Evolutionary conservation across 202 grass and related monocot species (phyloP).

Genomic region (Sporobolus alterniflorus): DNA sequence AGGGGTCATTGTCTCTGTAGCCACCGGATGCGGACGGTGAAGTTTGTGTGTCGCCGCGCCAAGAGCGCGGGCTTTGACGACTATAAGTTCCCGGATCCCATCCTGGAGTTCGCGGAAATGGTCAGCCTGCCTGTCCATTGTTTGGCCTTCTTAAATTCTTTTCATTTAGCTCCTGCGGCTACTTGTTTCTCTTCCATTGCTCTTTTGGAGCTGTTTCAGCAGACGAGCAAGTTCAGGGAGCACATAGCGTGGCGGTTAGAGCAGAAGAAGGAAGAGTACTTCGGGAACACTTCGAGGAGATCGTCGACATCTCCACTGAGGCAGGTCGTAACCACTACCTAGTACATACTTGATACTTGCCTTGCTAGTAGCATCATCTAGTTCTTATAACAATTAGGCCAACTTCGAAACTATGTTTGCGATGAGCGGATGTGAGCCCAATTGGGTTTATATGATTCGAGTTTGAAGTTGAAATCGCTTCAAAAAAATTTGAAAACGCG

Average conservation of each 20-base stretch:
- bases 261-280: conserved; percentile 80
- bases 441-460: background rate
- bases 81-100: conserved; percentile 91
- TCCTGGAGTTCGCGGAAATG: conserved; percentile 76
- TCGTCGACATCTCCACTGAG: conserved; percentile 91
- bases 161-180: background rate
- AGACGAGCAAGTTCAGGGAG: conserved; percentile 79
- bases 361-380: background rate
- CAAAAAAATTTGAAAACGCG: too few relatives aligned
- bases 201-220: conserved; percentile 39
- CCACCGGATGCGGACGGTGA: background rate
- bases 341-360: background rate
- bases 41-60: conserved; percentile 51
- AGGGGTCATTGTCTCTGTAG: conserved; percentile 16
- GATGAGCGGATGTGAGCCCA: background rate
- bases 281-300: conserved; percentile 75
- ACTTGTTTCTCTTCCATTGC: background rate
- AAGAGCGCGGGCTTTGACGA: conserved; percentile 57
- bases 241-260: conserved; percentile 79
- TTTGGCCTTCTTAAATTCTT: too few relatives aligned
- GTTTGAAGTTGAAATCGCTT: background rate
- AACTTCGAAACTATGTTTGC: background rate
- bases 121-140: conserved; percentile 7
- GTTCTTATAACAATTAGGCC: background rate
- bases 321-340: conserved; percentile 13